A percentile compares a stretch with the other conserved stretches of the same genome.
phyloP scores from a whole-genome alignment of 23 red algal genomes.

The Gracilaria gracilis region DNA sequence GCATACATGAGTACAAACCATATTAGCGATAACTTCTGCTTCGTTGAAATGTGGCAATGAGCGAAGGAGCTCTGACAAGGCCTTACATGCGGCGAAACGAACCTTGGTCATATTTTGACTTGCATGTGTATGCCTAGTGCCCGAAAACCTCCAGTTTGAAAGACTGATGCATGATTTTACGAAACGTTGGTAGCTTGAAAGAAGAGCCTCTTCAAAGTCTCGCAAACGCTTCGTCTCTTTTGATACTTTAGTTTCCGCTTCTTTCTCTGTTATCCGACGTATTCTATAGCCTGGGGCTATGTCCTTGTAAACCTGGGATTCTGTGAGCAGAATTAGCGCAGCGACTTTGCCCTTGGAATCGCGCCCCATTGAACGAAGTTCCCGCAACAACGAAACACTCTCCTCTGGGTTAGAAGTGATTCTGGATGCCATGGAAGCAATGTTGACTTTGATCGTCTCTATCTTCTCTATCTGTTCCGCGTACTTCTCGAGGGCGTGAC shows the following conservation, averaged over 20 bases:
- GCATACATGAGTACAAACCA: slow-evolving; percentile 31
- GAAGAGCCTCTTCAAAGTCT: slow-evolving; percentile 62
- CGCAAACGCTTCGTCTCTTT: slow-evolving; percentile 58
- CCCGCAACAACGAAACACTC: slow-evolving; percentile 30
- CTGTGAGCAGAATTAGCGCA: slow-evolving; percentile 69
- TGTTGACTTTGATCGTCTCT: slow-evolving; percentile 30
- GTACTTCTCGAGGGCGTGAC: slow-evolving; percentile 31
- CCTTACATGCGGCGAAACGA: slow-evolving; percentile 54
- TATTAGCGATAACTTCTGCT: slow-evolving; percentile 13
- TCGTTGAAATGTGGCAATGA: slow-evolving; percentile 74
- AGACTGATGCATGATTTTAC: slow-evolving; percentile 55
- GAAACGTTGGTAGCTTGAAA: slow-evolving; percentile 52
- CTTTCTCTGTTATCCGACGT: slow-evolving; percentile 56
- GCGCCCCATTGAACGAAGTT: slow-evolving; percentile 38
- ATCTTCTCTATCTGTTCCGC: slow-evolving; percentile 35
- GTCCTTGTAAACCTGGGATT: slow-evolving; percentile 69
- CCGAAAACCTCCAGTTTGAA: slow-evolving; percentile 36
- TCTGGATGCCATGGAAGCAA: slow-evolving; percentile 57
- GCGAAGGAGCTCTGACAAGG: slow-evolving; percentile 44
- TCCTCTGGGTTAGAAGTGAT: slow-evolving; percentile 50
- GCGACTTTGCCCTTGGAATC: slow-evolving; percentile 27
- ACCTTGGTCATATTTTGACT: slow-evolving; percentile 40
- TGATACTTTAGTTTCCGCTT: slow-evolving; percentile 66
- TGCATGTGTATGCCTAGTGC: background rate
- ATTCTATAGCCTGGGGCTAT: slow-evolving; percentile 63